phyloP scores from a whole-genome alignment of 345 rosid species.

The Moricandia moricandioides region DNA sequence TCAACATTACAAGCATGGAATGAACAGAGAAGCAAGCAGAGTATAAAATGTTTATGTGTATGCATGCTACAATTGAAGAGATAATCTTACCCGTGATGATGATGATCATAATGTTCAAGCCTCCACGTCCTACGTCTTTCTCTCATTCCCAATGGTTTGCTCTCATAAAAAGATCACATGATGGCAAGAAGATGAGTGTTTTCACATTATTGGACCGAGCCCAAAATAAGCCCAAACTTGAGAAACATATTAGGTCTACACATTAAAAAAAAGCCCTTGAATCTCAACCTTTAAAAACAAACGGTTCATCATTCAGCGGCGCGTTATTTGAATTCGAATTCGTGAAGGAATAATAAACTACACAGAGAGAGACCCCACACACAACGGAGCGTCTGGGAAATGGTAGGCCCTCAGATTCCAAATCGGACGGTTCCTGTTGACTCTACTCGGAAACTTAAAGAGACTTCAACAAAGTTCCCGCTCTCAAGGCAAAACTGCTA shows the following conservation, averaged over 20 bases:
- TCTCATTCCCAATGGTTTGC: not conserved
- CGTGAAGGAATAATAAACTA: not conserved
- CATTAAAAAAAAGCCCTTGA: not conserved
- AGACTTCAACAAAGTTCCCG: constrained; percentile 34
- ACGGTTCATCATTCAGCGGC: constrained; percentile 23
- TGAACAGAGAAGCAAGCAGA: not conserved
- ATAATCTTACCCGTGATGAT: not conserved
- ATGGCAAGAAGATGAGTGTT: not conserved
- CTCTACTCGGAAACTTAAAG: not conserved
- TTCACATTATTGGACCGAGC: not conserved
- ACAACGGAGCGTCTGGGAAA: constrained; percentile 26
- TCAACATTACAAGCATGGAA: not conserved
- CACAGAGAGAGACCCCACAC: constrained; percentile 22
- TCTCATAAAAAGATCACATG: no score
- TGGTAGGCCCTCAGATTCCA: constrained; percentile 20
- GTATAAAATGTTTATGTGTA: not conserved
- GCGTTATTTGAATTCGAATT: constrained; percentile 33
- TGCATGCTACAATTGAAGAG: not conserved
- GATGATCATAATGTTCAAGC: not conserved
- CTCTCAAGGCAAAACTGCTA: constrained; percentile 26
- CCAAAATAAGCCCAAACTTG: constrained; percentile 3
- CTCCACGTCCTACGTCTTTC: not conserved
- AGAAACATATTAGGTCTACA: not conserved
- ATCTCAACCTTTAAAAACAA: constrained; percentile 6
- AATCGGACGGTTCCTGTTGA: constrained; percentile 17